Conservation (phyloP, 2,329 filamentous ascomycete species). For the Penicillium sp. region DNA sequence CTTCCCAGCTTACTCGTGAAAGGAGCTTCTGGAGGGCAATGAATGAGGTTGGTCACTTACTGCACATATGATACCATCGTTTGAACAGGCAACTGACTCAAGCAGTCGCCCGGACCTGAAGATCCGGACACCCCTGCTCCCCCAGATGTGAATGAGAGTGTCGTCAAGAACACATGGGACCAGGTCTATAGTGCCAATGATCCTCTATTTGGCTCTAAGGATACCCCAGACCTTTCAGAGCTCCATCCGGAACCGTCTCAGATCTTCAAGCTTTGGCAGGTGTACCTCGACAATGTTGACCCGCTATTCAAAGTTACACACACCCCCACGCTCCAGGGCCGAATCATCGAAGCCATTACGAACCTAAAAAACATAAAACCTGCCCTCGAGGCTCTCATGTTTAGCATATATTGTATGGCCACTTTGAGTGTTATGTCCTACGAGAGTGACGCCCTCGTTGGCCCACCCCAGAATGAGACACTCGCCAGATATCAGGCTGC, state of each 20-base stretch:
- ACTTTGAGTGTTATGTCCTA: slow-evolving; percentile 59
- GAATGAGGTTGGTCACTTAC: slow-evolving; percentile 42
- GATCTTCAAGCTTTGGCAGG: slow-evolving; percentile 64
- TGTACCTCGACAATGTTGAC: slow-evolving; percentile 72
- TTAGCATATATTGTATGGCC: slow-evolving; percentile 66
- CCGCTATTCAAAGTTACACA: slow-evolving; percentile 72
- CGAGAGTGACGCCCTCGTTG: slow-evolving; percentile 56
- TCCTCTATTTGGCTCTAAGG: slow-evolving; percentile 58
- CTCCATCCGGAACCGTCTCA: slow-evolving; percentile 69
- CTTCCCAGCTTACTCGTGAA: slow-evolving; percentile 23
- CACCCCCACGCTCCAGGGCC: slow-evolving; percentile 67
- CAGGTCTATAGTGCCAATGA: slow-evolving; percentile 48
- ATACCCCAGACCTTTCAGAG: slow-evolving; percentile 48
- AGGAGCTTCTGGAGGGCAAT: slow-evolving; percentile 56
- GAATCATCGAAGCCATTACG: slow-evolving; percentile 66
- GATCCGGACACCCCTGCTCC: slow-evolving; percentile 34
- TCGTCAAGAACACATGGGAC: slow-evolving; percentile 54
- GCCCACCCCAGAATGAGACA: slow-evolving; percentile 43
- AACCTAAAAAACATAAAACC: slow-evolving; percentile 60
- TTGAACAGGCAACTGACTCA: slow-evolving; percentile 24
- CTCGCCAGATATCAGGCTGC: slow-evolving; percentile 50
- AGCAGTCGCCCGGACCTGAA: slow-evolving; percentile 21
- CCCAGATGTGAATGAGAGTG: slow-evolving; percentile 37
- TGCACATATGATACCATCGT: not conserved
- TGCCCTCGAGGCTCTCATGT: slow-evolving; percentile 70